phyloP scores from a whole-genome alignment of 179 eudicot genomes.

The Sideroxylon spinosum region DNA sequence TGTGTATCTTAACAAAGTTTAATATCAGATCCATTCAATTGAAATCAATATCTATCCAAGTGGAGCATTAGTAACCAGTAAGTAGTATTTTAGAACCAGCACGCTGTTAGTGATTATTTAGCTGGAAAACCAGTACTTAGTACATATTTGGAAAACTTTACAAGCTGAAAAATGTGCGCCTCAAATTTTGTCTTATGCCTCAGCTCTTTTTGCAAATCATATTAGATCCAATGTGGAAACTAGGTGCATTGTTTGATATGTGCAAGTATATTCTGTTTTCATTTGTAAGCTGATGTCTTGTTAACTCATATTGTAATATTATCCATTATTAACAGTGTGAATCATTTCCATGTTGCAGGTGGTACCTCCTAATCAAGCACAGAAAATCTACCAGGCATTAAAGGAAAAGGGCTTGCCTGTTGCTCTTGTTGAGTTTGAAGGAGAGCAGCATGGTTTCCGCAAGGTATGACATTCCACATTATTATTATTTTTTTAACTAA shows the following conservation, averaged over 20 bases:
- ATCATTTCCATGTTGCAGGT: slow-evolving; percentile 42
- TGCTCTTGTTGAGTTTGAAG: slow-evolving; percentile 91
- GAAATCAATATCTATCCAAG: too few relatives aligned
- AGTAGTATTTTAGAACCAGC: background rate
- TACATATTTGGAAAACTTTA: too few relatives aligned
- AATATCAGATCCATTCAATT: too few relatives aligned
- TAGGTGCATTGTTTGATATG: background rate
- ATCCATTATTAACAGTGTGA: background rate
- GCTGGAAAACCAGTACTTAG: too few relatives aligned
- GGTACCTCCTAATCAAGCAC: slow-evolving; percentile 85
- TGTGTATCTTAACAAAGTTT: too few relatives aligned
- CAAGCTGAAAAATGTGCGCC: too few relatives aligned
- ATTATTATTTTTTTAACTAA: too few relatives aligned
- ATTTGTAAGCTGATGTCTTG: background rate
- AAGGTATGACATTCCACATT: slow-evolving; percentile 44
- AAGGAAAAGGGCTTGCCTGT: slow-evolving; percentile 88
- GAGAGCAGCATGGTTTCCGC: slow-evolving; percentile 95
- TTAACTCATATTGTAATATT: background rate
- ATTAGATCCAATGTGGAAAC: background rate
- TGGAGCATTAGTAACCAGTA: too few relatives aligned
- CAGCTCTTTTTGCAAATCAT: too few relatives aligned
- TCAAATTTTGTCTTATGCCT: too few relatives aligned
- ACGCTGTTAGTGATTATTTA: too few relatives aligned
- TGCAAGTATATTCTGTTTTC: background rate
- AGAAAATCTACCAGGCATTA: slow-evolving; percentile 69